Base-by-base conservation (phyloP, 2,329 filamentous ascomycete genomes). In the Aspergillus tamarii region DNA sequence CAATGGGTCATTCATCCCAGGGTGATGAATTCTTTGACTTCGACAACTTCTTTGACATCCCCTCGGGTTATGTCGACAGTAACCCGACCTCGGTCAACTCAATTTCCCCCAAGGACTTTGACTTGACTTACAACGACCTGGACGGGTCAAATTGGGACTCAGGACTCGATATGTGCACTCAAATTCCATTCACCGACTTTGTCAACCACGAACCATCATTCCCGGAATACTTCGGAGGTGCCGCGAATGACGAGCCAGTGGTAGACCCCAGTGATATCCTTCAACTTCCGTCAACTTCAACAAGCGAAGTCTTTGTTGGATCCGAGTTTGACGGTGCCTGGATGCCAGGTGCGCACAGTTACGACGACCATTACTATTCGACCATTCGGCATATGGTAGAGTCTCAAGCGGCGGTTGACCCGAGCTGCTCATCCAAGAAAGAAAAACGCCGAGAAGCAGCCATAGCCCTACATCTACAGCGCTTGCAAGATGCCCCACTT, bases 371-470 rank as follows among this genome's bases (percentile, higher is more conserved):
- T 46, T 61, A 60, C 60, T 64, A 69, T 63, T 64, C 66, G 4
- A 63, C 55, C 12, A 50, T 70, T 74, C 73, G 76, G 41, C 70
- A 75, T 32, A 63, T 77, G 65, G 76, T 78, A 5, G 76, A 78
- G 67, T 72, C 76, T 6, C 72, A 76, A 66, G 79, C 78, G n/a
- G 75, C 76, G 10, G 67, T 72, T 8, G 77, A 80, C 60, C 65
- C 73, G 6, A 70, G 77, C 12, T 68, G 69, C 50, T 65, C 73
- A 41, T 78, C 78, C 8, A 69, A 69, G 43, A 80, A 81, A 64
- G 74, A 78, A 66, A 81, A 81, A 72, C 76, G 77, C 58, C 72
- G 75, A 19, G 79, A 81, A 56, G 78, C 79, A 10, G 74, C 77
- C 1, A 81, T 81, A 64, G 77, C 77, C 7, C 56, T 81, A 34